phyloP scores from a whole-genome alignment of 305 asterid species.

The Coffea humblotiana region DNA sequence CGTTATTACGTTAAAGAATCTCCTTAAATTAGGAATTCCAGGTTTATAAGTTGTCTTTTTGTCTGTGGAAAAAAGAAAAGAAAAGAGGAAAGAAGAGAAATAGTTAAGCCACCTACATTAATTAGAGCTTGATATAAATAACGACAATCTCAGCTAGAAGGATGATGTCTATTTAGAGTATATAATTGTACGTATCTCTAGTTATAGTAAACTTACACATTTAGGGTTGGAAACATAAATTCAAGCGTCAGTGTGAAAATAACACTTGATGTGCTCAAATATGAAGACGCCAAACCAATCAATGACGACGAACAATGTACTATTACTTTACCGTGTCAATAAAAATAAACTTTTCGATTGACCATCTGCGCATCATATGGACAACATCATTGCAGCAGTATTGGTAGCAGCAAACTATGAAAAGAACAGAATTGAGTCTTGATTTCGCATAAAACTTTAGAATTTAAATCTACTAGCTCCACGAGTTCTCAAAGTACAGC shows the following conservation, averaged over 20 bases:
- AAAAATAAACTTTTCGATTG: background rate
- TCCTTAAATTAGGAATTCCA: background rate
- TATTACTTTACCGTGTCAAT: background rate
- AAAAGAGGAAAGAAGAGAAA: too few species aligned
- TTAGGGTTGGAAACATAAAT: background rate
- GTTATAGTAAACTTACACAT: background rate
- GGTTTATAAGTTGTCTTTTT: background rate
- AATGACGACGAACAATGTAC: background rate
- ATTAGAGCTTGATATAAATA: background rate
- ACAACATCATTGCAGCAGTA: background rate
- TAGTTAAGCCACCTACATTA: too few species aligned
- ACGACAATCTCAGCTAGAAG: background rate
- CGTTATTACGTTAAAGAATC: background rate
- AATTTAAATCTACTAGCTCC: too few species aligned
- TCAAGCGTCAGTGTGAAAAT: background rate
- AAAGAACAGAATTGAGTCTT: too few species aligned
- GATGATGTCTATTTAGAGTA: background rate
- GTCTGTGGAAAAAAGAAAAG: background rate
- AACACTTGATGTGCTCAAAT: background rate
- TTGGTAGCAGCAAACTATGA: background rate
- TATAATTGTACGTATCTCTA: background rate
- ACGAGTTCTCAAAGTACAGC: too few species aligned
- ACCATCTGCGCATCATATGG: background rate
- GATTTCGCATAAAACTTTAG: background rate
- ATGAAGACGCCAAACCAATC: background rate